These are phyloP conservation scores for Margaritispora aquatica DNA, from an alignment of 495 filamentous ascomycete species.

Conservation along the genomic window DNA sequence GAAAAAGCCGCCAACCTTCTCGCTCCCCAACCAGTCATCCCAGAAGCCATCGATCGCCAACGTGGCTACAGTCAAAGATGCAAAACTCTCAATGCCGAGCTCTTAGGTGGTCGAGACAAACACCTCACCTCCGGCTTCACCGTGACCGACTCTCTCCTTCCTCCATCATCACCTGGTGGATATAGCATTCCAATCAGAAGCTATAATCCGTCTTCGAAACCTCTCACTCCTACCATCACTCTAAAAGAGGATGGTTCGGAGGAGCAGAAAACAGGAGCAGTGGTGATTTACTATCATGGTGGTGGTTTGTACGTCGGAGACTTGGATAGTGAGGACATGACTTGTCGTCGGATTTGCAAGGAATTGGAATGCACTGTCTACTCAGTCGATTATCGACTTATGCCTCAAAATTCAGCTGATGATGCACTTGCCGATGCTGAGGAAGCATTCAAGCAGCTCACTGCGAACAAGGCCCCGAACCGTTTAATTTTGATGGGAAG, in stretches of 20 bases:
- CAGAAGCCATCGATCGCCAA: slow-evolving; percentile 1
- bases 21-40: background rate
- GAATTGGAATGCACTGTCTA: slow-evolving; percentile 18
- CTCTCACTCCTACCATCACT: background rate
- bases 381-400: slow-evolving; percentile 26
- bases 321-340: slow-evolving; percentile 28
- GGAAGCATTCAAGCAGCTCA: slow-evolving; percentile 14
- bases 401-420: slow-evolving; percentile 21
- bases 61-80: slow-evolving; percentile 11
- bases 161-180: background rate
- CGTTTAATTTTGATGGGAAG: slow-evolving; percentile 24
- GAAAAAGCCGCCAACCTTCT: slow-evolving; percentile 14
- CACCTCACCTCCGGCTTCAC: slow-evolving; percentile 3
- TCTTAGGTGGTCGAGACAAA: slow-evolving; percentile 11
- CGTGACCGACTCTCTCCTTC: slow-evolving; percentile 3
- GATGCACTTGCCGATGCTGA: slow-evolving; percentile 25
- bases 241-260: background rate
- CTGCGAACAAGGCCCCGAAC: background rate
- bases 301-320: slow-evolving; percentile 28
- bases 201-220: slow-evolving; percentile 6
- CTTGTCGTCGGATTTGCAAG: slow-evolving; percentile 25
- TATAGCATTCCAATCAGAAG: slow-evolving; percentile 11
- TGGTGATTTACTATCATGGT: slow-evolving; percentile 30
- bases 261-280: background rate
- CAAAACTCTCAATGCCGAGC: slow-evolving; percentile 11